phyloP scores from a whole-genome alignment of 2,329 filamentous ascomycete species.

The Xylaria sp. region DNA sequence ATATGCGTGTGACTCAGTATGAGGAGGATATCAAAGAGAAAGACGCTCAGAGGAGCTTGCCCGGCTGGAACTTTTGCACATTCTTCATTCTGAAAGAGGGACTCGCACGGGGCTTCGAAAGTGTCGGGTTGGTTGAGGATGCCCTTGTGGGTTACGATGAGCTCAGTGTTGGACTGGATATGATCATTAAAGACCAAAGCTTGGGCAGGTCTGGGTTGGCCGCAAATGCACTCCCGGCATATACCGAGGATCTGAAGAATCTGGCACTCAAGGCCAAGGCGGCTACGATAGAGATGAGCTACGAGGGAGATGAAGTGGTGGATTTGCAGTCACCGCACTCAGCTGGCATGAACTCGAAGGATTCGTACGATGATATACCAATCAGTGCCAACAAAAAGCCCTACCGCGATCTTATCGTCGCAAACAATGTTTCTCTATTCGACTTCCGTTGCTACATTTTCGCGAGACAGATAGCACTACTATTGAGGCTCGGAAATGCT shows the following conservation, averaged over 20 bases:
- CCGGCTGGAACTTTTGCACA: constrained; percentile 99
- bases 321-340: constrained; percentile 61
- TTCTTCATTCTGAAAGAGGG: constrained; percentile 99
- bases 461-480: constrained; percentile 82
- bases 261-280: constrained; percentile 65
- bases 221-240: constrained; percentile 76
- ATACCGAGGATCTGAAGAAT: constrained; percentile 78
- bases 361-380: constrained; percentile 66
- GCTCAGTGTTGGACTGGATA: constrained; percentile 86
- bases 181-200: constrained; percentile 79
- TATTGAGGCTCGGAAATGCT: constrained; percentile 84
- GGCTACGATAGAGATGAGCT: constrained; percentile 53
- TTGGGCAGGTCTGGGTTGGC: constrained; percentile 71
- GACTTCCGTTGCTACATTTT: constrained; percentile 97
- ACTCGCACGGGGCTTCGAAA: constrained; percentile 92
- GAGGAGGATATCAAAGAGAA: constrained; percentile 97
- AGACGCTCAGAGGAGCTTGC: constrained; percentile 84
- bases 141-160: constrained; percentile 95
- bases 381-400: constrained; percentile 76
- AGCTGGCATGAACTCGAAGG: constrained; percentile 44
- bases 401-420: constrained; percentile 90
- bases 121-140: constrained; percentile 94
- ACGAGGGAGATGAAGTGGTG: constrained; percentile 56
- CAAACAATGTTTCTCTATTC: constrained; percentile 94
- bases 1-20: constrained; percentile 89